Conservation (phyloP, 2,329 filamentous ascomycete species). For the Pseudogymnoascus destructans region DNA sequence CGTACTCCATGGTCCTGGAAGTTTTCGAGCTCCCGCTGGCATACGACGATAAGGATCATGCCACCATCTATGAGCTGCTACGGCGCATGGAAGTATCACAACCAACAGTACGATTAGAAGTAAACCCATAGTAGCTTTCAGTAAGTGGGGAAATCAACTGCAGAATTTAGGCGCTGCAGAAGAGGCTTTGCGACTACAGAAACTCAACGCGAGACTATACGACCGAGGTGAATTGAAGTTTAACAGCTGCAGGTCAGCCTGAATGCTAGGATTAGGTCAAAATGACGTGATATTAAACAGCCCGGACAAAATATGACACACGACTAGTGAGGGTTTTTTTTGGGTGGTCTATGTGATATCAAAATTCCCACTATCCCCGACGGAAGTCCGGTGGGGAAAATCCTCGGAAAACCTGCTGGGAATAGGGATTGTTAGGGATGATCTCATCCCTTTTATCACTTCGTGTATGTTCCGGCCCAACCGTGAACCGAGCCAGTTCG, state of each 20-base stretch:
- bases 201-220: neutral
- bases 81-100: neutral
- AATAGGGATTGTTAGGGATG: neutral
- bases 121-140: neutral
- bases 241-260: neutral
- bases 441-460: neutral
- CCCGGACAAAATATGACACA: neutral
- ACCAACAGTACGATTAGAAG: neutral
- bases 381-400: neutral
- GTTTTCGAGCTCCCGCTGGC: conserved; percentile 7
- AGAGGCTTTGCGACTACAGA: neutral
- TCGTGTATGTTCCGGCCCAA: neutral
- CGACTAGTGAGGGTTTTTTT: neutral
- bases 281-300: neutral
- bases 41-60: conserved; percentile 5
- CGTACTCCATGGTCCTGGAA: conserved; percentile 1
- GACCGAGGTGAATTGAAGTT: neutral
- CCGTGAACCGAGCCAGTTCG: neutral
- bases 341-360: neutral
- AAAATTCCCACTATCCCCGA: neutral
- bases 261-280: neutral
- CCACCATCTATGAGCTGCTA: neutral
- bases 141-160: neutral
- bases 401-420: neutral
- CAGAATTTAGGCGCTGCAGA: neutral